Evolutionary conservation across 2,329 filamentous ascomycete genomes (phyloP).

Genomic region (Sarocladiaceae sp.): DNA sequence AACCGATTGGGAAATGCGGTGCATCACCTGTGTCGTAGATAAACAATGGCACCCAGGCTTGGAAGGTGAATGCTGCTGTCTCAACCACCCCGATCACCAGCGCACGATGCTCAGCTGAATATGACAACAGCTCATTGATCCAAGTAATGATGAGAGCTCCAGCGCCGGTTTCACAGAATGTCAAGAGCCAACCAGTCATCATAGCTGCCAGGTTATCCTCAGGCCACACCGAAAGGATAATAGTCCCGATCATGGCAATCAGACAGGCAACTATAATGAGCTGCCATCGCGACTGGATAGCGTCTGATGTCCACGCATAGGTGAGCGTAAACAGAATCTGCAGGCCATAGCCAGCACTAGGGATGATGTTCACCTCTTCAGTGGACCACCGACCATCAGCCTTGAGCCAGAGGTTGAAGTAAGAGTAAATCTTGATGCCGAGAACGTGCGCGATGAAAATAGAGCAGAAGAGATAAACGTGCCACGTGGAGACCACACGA

Average conservation of each 20-base stretch:
- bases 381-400: constrained; percentile 23
- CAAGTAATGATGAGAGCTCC: constrained; percentile 34
- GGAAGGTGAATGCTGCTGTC: constrained; percentile 35
- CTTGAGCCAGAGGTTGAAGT: constrained; percentile 27
- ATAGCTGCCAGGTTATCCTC: constrained; percentile 26
- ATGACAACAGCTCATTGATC: constrained; percentile 39
- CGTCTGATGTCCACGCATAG: constrained; percentile 52
- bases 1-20: constrained; percentile 34
- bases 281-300: constrained; percentile 44
- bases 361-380: constrained; percentile 44
- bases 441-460: constrained; percentile 27
- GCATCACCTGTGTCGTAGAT: constrained; percentile 28
- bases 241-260: constrained; percentile 25
- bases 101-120: constrained; percentile 41
- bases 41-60: constrained; percentile 36
- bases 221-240: constrained; percentile 28
- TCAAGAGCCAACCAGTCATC: constrained; percentile 29
- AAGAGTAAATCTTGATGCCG: constrained; percentile 27
- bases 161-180: constrained; percentile 27
- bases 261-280: constrained; percentile 44
- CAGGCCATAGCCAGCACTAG: constrained; percentile 30
- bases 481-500: constrained; percentile 24
- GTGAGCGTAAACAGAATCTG: constrained; percentile 42
- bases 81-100: constrained; percentile 44
- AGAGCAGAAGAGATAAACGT: constrained; percentile 25